Evolutionary conservation across 129 eudicot species (phyloP), one percentile per base, ranked within the genome.

Genomic region (Dittrichia graveolens): DNA sequence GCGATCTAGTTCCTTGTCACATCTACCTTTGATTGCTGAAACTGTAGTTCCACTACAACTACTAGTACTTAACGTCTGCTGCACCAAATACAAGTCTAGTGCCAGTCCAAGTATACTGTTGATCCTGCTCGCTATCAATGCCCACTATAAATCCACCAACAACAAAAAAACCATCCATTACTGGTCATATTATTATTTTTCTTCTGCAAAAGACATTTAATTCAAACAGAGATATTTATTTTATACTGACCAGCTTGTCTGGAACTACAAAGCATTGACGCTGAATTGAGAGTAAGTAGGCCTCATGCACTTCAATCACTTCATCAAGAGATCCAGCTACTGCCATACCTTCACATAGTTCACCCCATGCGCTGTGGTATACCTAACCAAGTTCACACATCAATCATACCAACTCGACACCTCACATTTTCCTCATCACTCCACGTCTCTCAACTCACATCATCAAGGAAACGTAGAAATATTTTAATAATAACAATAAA

Each of bases 301-400:
- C 82, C 67, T 95, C 96, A 39, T 95, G 99, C 41, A 86, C 97
- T 79, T 95, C 94, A 63, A 95, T 88, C 58, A 85, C 99, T 88
- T 90, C 99, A 80, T 90, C 99, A 52, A 90, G 82, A 61, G 97
- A 88, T 79, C 86, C 86, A 68, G 99, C 99, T 58, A 89, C 83
- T n/a, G 94, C 84, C 86, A 95, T 85, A 69, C 96, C 96, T 77
- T 95, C 91, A 68, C 99, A 88, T 56, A 90, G 81, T 69, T 95
- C 97, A 52, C 91, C 78, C 99, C 97, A 90, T 70, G 99, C 99
- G 62, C 96, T 95, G 79, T 95, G 97, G 83, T 94, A 94, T 56
- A 94, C 98, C 98, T 93, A 79, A 62, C 14, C 18, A 16, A 4
- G 19, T 65, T 8, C 67, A 57, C 7, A 55, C 35, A 71, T 38